These are phyloP conservation scores for Nigrospora oryzae DNA, from an alignment of 2,329 filamentous ascomycete species.

Conservation along the genomic window DNA sequence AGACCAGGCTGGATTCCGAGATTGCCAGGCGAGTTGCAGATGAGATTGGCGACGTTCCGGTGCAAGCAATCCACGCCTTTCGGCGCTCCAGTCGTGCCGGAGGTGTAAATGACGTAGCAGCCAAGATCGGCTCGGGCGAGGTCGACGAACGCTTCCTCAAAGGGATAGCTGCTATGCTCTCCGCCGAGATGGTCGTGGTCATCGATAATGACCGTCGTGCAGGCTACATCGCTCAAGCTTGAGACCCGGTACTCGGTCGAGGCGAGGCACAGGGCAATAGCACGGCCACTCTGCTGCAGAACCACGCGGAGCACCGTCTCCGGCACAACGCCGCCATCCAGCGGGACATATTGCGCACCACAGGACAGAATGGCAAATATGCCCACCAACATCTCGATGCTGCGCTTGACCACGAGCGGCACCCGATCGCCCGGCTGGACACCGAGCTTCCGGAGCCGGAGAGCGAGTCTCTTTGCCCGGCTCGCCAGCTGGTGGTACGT, in stretches of 20 bases:
- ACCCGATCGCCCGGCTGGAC: slow-evolving; percentile 36
- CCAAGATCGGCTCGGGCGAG: slow-evolving; percentile 14
- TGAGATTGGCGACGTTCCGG: slow-evolving; percentile 43
- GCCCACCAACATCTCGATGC: slow-evolving; percentile 47
- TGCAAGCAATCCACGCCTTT: slow-evolving; percentile 53
- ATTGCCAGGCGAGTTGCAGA: slow-evolving; percentile 40
- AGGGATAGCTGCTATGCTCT: slow-evolving; percentile 2
- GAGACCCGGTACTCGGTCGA: slow-evolving; percentile 24
- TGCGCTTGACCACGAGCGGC: slow-evolving; percentile 45
- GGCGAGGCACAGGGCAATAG: slow-evolving; percentile 37
- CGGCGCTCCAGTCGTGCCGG: slow-evolving; percentile 47
- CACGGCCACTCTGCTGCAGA: slow-evolving; percentile 33
- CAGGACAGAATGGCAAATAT: slow-evolving; percentile 48
- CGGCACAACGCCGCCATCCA: slow-evolving; percentile 46
- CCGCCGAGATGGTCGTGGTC: slow-evolving; percentile 7
- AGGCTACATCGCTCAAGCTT: slow-evolving; percentile 21
- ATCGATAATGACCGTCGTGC: slow-evolving; percentile 3
- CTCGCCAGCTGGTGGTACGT: slow-evolving; percentile 36
- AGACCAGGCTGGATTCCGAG: slow-evolving; percentile 40
- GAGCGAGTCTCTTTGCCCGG: slow-evolving; percentile 31
- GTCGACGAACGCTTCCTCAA: slow-evolving; percentile 7
- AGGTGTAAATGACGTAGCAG: slow-evolving; percentile 38
- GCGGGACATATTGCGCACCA: slow-evolving; percentile 50
- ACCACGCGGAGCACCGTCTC: slow-evolving; percentile 40
- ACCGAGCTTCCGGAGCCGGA: slow-evolving; percentile 27